These are phyloP conservation scores for Candolleomyces efflorescens DNA, from an alignment of 768 basidiomycete species.

Conservation along the genomic window DNA sequence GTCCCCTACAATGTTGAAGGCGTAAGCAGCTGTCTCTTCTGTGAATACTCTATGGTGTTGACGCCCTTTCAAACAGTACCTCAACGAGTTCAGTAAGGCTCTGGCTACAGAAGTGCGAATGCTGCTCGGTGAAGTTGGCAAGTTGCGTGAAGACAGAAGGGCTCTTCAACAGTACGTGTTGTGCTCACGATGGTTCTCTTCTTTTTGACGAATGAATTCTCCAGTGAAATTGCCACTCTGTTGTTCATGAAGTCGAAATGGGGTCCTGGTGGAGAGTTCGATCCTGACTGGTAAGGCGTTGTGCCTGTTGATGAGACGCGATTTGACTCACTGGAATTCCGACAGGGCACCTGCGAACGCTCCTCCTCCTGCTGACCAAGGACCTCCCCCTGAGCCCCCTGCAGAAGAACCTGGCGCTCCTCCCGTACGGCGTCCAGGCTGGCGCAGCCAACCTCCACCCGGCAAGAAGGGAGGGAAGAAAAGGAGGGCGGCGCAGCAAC, in stretches of 20 bases:
- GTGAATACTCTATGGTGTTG: background rate
- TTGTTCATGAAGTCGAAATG: slow-evolving; percentile 70
- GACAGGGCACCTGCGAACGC: slow-evolving; percentile 37
- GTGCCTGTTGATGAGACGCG: slow-evolving; percentile 15
- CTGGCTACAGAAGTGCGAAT: slow-evolving; percentile 80
- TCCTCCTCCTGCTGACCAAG: slow-evolving; percentile 32
- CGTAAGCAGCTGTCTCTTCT: slow-evolving; percentile 39
- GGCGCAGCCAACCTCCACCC: slow-evolving; percentile 51
- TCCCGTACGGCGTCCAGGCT: slow-evolving; percentile 45
- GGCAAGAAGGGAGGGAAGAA: slow-evolving; percentile 45
- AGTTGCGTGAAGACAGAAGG: slow-evolving; percentile 74
- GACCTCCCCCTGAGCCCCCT: slow-evolving; percentile 32
- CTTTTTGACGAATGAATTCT: slow-evolving; percentile 1
- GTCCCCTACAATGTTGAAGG: slow-evolving; percentile 83
- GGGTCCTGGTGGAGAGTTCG: slow-evolving; percentile 82
- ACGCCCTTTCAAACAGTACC: slow-evolving; percentile 45
- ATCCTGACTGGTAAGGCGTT: slow-evolving; percentile 58
- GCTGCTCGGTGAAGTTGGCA: slow-evolving; percentile 79
- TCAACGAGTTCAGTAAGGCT: slow-evolving; percentile 85
- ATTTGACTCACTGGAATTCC: slow-evolving; percentile 2
- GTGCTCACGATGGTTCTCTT: background rate
- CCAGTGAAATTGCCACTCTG: slow-evolving; percentile 72
- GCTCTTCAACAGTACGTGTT: slow-evolving; percentile 69
- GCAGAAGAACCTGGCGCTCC: slow-evolving; percentile 38
- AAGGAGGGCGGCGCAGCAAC: slow-evolving; percentile 17